These are phyloP conservation scores for Ceratocystis colombiana DNA, from an alignment of 2,329 filamentous ascomycete species.

Conservation along the genomic window DNA sequence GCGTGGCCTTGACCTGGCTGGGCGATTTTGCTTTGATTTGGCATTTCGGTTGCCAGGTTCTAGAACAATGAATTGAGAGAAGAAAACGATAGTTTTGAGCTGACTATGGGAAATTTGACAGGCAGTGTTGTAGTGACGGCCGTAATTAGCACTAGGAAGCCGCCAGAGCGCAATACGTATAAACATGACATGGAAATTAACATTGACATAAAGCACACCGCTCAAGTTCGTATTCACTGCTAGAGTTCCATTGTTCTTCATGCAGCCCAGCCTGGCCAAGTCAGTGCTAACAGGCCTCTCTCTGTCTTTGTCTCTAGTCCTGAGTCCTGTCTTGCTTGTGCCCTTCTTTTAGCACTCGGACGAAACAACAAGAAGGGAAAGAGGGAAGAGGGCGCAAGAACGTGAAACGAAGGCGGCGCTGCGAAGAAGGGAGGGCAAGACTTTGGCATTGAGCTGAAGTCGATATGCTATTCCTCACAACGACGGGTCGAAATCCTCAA, in stretches of 20 bases:
- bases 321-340: not conserved
- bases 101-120: constrained; percentile 1
- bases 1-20: not conserved
- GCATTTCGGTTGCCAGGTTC: constrained; percentile 9
- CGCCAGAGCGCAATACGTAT: too few species aligned
- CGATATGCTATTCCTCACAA: too few species aligned
- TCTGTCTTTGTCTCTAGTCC: not conserved
- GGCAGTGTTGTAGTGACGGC: not conserved
- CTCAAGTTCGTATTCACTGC: constrained; percentile 3
- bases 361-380: not conserved
- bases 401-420: too few species aligned
- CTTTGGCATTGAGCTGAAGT: too few species aligned
- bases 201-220: not conserved
- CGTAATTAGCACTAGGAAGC: not conserved
- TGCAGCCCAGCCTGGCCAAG: not conserved
- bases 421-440: not conserved
- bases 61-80: constrained; percentile 1
- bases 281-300: not conserved
- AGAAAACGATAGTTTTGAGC: not conserved
- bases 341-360: not conserved
- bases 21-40: constrained; percentile 10
- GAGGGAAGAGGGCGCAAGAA: not conserved
- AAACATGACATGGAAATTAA: too few species aligned
- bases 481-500: too few species aligned
- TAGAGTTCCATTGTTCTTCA: constrained; percentile 1